phyloP scores from a whole-genome alignment of 2,329 filamentous ascomycete species.

The Hymenotorrendiella dingleyae region DNA sequence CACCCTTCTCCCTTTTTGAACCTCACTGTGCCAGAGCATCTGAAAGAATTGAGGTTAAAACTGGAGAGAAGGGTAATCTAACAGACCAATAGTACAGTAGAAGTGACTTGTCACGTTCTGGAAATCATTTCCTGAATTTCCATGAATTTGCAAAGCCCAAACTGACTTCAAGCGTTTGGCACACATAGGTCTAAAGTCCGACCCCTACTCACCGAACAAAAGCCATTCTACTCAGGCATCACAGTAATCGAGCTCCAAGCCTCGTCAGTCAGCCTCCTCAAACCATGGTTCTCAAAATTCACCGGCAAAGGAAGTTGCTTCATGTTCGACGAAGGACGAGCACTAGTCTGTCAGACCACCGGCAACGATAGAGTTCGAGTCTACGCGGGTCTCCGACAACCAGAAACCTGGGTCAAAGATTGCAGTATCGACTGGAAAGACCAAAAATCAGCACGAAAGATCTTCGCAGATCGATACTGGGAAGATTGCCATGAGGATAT shows the following conservation, averaged over 20 bases:
- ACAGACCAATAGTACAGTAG: too few species aligned
- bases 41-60: too few species aligned
- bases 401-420: constrained; percentile 18
- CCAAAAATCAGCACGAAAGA: constrained; percentile 8
- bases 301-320: constrained; percentile 35
- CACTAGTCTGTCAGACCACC: constrained; percentile 35
- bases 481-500: constrained; percentile 12
- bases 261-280: constrained; percentile 26
- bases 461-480: constrained; percentile 15
- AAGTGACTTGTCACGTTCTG: too few species aligned
- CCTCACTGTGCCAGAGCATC: too few species aligned
- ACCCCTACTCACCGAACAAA: constrained; percentile 24
- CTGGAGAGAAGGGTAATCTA: too few species aligned
- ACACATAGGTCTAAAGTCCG: constrained; percentile 38
- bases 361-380: constrained; percentile 35
- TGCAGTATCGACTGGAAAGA: constrained; percentile 22
- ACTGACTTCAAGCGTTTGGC: too few species aligned
- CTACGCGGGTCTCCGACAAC: constrained; percentile 18
- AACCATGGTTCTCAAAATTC: constrained; percentile 32
- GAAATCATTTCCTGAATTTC: too few species aligned
- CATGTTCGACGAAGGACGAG: constrained; percentile 29
- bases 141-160: too few species aligned
- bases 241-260: constrained; percentile 20
- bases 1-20: too few species aligned
- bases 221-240: constrained; percentile 35